Evolutionary conservation across 73 alveolate species (phyloP).

Genomic region (Loxodes magnus): DNA sequence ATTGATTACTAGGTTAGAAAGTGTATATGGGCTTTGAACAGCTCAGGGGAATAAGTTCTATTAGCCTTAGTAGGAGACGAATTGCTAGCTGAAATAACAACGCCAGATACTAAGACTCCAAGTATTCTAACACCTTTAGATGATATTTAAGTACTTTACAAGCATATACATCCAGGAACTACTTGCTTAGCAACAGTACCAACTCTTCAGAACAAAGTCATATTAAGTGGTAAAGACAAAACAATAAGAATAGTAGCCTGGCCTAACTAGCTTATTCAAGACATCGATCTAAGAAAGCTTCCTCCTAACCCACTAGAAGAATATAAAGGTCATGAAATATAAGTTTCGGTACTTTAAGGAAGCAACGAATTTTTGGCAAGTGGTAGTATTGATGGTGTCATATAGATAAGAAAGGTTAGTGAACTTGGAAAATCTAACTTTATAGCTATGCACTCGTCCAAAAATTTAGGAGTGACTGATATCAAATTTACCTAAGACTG

Average conservation of each 20-base stretch:
- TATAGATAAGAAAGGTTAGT: slow-evolving; percentile 47
- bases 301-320: slow-evolving; percentile 78
- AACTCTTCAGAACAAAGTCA: slow-evolving; percentile 27
- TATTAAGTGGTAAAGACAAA: slow-evolving; percentile 63
- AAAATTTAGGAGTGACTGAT: slow-evolving; percentile 61
- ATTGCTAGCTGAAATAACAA: slow-evolving; percentile 11
- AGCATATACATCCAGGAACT: slow-evolving; percentile 11
- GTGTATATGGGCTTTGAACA: slow-evolving; percentile 19
- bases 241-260: slow-evolving; percentile 53
- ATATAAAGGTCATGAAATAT: slow-evolving; percentile 54
- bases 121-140: slow-evolving; percentile 10
- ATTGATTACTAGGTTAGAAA: slow-evolving; percentile 17
- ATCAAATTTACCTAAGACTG: slow-evolving; percentile 52
- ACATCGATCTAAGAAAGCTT: slow-evolving; percentile 59
- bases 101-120: slow-evolving; percentile 16
- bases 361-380: slow-evolving; percentile 53
- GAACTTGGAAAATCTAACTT: slow-evolving; percentile 40
- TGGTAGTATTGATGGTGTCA: slow-evolving; percentile 77
- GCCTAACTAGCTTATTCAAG: slow-evolving; percentile 56
- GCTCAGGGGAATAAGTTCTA: slow-evolving; percentile 19
- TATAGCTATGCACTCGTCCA: slow-evolving; percentile 66
- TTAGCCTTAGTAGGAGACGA: slow-evolving; percentile 29
- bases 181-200: slow-evolving; percentile 12
- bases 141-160: not conserved
- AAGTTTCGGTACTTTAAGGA: slow-evolving; percentile 39